A percentile compares a stretch with the other conserved stretches of the same genome.
Conservation (phyloP, 257 asterid genomes). For the Solanum bukasovii region DNA sequence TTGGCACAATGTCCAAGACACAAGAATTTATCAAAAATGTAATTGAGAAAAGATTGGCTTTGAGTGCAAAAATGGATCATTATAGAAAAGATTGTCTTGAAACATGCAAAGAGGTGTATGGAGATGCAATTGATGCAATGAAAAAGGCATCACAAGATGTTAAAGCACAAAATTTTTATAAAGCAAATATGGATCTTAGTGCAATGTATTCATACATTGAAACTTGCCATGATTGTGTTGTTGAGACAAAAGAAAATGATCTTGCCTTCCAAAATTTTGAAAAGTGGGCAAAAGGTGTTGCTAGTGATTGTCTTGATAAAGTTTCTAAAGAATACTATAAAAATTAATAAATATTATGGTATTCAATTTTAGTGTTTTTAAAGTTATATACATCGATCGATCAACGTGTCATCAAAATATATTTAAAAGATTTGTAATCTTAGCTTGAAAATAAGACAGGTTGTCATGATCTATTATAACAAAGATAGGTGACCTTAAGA, state of each 20-base stretch:
- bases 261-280: slow-evolving; percentile 10
- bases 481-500: not conserved
- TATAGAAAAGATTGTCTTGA: slow-evolving; percentile 8
- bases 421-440: not conserved
- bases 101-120: slow-evolving; percentile 21
- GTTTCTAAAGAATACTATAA: not conserved
- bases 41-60: slow-evolving; percentile 8
- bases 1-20: slow-evolving; percentile 12
- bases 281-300: slow-evolving; percentile 18
- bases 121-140: slow-evolving; percentile 16
- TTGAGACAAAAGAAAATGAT: not conserved
- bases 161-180: slow-evolving; percentile 6
- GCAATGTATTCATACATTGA: slow-evolving; percentile 16
- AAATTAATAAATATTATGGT: not conserved
- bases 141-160: slow-evolving; percentile 17
- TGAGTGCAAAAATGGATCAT: not conserved
- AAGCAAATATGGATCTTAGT: slow-evolving; percentile 25
- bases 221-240: slow-evolving; percentile 23
- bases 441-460: not conserved
- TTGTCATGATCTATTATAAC: not conserved
- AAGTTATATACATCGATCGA: not conserved
- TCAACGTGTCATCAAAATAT: not conserved
- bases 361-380: not conserved
- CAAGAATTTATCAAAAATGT: slow-evolving; percentile 12
- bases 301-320: slow-evolving; percentile 15